A percentile compares a stretch with the other conserved stretches of the same genome.
Evolutionary conservation across 371 early-diverging fungal species (phyloP).

Genomic region (Mucor irregularis): DNA sequence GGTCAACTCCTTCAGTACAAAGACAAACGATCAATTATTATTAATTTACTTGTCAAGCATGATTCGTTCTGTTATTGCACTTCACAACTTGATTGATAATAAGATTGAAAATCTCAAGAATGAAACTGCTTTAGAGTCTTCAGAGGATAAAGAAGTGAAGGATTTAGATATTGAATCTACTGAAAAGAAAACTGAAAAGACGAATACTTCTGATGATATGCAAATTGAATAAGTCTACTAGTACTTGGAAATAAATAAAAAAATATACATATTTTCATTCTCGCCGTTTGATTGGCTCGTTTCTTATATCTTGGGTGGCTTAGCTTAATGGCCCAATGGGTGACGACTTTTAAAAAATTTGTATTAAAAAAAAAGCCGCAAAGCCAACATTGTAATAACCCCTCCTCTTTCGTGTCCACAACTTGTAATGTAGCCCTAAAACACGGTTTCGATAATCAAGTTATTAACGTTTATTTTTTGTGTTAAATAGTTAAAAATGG

Average conservation of each 20-base stretch:
- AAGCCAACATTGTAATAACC: neutral
- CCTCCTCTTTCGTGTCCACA: neutral
- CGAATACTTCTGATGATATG: constrained; percentile 14
- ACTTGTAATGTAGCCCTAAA: neutral
- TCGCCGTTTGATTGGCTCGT: too few relatives aligned
- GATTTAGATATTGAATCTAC: constrained; percentile 7
- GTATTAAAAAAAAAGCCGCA: neutral
- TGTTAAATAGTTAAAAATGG: constrained; percentile 44
- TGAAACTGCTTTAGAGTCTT: constrained; percentile 42
- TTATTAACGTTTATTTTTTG: too few relatives aligned
- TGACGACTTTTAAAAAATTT: neutral
- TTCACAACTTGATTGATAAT: constrained; percentile 95
- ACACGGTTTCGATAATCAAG: too few relatives aligned
- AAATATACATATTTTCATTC: too few relatives aligned
- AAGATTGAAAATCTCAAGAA: constrained; percentile 71
- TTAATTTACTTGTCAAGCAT: constrained; percentile 90
- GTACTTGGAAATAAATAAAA: neutral
- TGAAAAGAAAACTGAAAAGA: constrained; percentile 1
- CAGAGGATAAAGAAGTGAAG: constrained; percentile 16
- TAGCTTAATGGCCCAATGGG: neutral
- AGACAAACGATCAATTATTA: constrained; percentile 95
- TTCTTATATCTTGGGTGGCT: too few relatives aligned
- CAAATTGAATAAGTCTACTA: constrained; percentile 18
- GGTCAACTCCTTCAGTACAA: constrained; percentile 80
- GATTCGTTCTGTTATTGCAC: constrained; percentile 91